Conservation (phyloP, 441 rosid species). For the Jatropha multifida region DNA sequence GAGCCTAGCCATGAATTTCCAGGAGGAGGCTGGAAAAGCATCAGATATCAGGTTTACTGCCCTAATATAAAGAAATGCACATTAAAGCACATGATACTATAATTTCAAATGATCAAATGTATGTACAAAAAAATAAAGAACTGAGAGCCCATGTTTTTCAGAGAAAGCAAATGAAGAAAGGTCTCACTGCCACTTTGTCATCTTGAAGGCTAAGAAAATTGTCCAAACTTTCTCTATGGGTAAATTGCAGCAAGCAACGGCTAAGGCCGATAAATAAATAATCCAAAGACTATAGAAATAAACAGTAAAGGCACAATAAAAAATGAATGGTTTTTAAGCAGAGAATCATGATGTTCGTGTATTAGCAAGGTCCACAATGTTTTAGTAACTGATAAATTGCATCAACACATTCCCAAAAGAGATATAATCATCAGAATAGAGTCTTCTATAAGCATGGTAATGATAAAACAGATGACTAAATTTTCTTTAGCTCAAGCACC, state of each 20-base stretch:
- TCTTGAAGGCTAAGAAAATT: not conserved
- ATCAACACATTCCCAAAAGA: not conserved
- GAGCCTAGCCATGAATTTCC: slow-evolving; percentile 98
- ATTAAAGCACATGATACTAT: not conserved
- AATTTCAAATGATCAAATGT: not conserved
- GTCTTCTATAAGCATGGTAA: slow-evolving; percentile 3
- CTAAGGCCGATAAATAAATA: not conserved
- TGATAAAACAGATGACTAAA: not conserved
- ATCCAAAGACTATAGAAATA: not conserved
- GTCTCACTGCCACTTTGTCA: not conserved
- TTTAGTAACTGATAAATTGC: not conserved
- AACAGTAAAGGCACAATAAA: not conserved
- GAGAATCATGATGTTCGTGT: not conserved
- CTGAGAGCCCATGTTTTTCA: not conserved
- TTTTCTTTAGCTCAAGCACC: not conserved
- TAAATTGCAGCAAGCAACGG: not conserved
- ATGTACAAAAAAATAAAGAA: not conserved
- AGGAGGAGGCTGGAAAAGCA: slow-evolving; percentile 58
- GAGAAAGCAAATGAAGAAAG: slow-evolving; percentile 6
- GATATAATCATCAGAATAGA: not conserved
- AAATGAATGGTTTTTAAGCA: not conserved
- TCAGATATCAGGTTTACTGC: slow-evolving; percentile 17
- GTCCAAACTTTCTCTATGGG: not conserved
- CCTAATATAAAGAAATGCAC: slow-evolving; percentile 3
- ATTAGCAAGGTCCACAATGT: not conserved